Percentiles rank a stretch among this genome's conserved stretches.
These are phyloP conservation scores for Ophiorrhiza pumila DNA, from an alignment of 257 asterid genomes.

Conservation along the genomic window DNA sequence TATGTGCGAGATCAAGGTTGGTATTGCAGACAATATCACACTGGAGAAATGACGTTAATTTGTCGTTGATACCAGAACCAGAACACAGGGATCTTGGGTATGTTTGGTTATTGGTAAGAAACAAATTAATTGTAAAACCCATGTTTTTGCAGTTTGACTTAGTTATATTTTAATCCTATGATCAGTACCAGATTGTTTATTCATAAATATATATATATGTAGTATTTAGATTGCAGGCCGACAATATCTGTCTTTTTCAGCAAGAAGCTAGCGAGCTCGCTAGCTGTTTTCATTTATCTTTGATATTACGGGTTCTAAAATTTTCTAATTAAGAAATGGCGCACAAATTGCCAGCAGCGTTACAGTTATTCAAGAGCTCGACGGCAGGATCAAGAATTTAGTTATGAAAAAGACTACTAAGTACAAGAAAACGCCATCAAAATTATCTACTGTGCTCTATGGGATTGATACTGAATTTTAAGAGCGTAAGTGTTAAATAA, in stretches of 20 bases:
- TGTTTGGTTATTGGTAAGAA: neutral
- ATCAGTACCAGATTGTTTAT: neutral
- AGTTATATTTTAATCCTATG: neutral
- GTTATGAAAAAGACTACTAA: neutral
- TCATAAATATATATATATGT: too few species aligned
- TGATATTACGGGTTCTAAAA: neutral
- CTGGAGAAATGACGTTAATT: too few species aligned
- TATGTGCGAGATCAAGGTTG: neutral
- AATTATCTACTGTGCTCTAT: neutral
- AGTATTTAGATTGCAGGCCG: neutral
- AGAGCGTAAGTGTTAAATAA: too few species aligned
- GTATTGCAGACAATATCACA: neutral
- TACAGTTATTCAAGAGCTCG: neutral
- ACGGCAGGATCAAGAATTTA: neutral
- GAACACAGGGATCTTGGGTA: neutral
- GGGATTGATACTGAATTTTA: neutral
- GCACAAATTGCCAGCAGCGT: neutral
- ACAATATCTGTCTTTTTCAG: slow-evolving; percentile 11
- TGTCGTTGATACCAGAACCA: neutral
- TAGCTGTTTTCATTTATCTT: slow-evolving; percentile 8
- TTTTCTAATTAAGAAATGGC: neutral
- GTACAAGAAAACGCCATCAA: neutral
- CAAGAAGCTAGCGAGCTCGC: slow-evolving; percentile 1
- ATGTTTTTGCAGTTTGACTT: neutral
- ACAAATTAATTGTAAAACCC: neutral